phyloP scores from a whole-genome alignment of 176 grass and related monocot genomes.

The Leersia perrieri region DNA sequence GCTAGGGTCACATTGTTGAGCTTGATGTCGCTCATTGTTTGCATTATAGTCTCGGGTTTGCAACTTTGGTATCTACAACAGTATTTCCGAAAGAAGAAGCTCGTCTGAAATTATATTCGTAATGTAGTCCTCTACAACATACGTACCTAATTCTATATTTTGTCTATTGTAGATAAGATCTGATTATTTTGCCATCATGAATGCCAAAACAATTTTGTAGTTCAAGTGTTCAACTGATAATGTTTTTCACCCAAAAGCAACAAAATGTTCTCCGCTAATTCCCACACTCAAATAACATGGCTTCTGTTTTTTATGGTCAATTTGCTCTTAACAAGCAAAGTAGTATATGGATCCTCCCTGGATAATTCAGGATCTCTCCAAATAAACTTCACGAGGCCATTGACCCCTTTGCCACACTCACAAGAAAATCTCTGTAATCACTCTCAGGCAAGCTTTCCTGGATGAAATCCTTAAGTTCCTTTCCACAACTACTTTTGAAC shows the following conservation, averaged over 20 bases:
- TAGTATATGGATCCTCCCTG: not conserved
- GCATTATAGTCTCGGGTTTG: constrained; percentile 55
- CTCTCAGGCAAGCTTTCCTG: constrained; percentile 50
- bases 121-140: constrained; percentile 12
- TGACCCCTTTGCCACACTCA: constrained; percentile 46
- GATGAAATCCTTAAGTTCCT: constrained; percentile 68
- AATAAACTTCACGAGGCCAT: constrained; percentile 12
- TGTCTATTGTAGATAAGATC: constrained; percentile 8
- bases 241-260: not conserved
- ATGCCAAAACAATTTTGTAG: constrained; percentile 27
- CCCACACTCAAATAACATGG: constrained; percentile 18
- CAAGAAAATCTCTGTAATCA: constrained; percentile 81
- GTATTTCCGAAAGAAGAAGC: constrained; percentile 83
- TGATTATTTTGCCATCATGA: not conserved
- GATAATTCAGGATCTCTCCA: not conserved
- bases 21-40: constrained; percentile 59
- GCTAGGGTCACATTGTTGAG: constrained; percentile 60
- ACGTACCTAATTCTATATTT: not conserved
- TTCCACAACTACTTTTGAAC: constrained; percentile 59
- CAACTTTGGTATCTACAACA: constrained; percentile 55
- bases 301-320: constrained; percentile 26
- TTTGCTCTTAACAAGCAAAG: constrained; percentile 20
- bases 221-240: constrained; percentile 9
- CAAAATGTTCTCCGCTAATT: not conserved
- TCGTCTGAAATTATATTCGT: constrained; percentile 46